Base-by-base conservation (phyloP, 2,329 filamentous ascomycete species). In the Alternaria infectoria region DNA sequence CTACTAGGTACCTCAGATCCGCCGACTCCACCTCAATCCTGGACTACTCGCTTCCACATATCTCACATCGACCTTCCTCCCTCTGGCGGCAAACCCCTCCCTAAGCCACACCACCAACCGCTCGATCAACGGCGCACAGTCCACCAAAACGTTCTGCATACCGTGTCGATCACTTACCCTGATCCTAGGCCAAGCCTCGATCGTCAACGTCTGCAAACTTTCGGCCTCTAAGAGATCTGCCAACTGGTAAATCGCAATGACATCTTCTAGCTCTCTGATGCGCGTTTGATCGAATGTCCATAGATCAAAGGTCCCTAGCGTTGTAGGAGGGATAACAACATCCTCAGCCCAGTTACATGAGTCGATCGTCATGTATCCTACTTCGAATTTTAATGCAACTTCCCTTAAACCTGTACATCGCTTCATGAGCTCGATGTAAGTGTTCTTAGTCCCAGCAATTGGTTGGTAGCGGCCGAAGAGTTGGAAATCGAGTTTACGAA, bases 131-230 rank as follows among this genome's bases (percentile, higher is more conserved):
- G 62, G 54, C 19, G 52, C 30, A 30, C 43, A 57, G 30, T 61
- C 32, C 12, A 60, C 54, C 28, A 58, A 15, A 13, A 51, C 45
- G 21, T 36, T 26, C 30, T 45, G 19, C 21, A 59, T 36, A n/a
- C 58, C 19, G n/a, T 46, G 19, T 1, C 43, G n/a, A 46, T 36
- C 17, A 45, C 51, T 49, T 13, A 52, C 36, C 21, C 47, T 40
- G 21, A 52, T 28, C 46, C 43, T 54, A 15, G 62, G 55, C 55
- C 62, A 65, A 7, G 57, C 36, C 17, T 62, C 56, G 28, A 62
- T 49, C 21, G 25, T 56, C 26, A 65, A n/a, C 15, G 13, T 47
- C 6, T 23, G 23, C 45, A 59, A n/a, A 49, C 32, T 44, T 6
- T 17, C 13, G 28, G 56, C 15, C 6, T 62, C 36, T 8, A 59